These are phyloP conservation scores for Leptoxyphium fumago DNA, from an alignment of 2,329 filamentous ascomycete genomes.

Conservation along the genomic window DNA sequence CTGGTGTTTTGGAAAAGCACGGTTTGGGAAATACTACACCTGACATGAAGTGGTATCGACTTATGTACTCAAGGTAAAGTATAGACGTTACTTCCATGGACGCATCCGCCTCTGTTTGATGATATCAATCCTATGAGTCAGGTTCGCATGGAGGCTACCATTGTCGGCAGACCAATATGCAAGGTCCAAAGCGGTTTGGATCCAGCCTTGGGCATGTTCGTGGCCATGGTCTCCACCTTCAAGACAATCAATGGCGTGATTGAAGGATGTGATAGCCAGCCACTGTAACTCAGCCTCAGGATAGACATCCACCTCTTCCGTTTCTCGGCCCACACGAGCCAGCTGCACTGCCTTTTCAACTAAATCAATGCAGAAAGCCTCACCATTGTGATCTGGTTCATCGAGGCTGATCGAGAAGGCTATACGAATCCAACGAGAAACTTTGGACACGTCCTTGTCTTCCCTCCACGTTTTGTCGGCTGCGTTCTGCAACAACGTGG, in stretches of 20 bases:
- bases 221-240: constrained; percentile 34
- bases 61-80: too few species aligned
- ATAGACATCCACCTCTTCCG: constrained; percentile 28
- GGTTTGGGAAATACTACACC: too few species aligned
- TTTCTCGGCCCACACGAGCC: constrained; percentile 25
- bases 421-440: constrained; percentile 66
- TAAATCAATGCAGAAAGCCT: constrained; percentile 24
- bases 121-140: constrained; percentile 20
- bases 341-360: constrained; percentile 48
- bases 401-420: constrained; percentile 54
- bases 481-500: constrained; percentile 43
- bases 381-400: constrained; percentile 29
- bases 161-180: constrained; percentile 44
- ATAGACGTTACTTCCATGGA: too few species aligned
- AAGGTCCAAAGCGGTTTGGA: constrained; percentile 45
- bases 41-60: too few species aligned
- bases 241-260: constrained; percentile 55
- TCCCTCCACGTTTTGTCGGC: constrained; percentile 49
- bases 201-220: constrained; percentile 44
- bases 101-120: background rate
- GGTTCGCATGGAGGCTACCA: constrained; percentile 18
- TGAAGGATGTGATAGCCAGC: constrained; percentile 56
- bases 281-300: constrained; percentile 58
- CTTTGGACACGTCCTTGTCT: constrained; percentile 39
- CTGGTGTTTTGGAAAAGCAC: too few species aligned